phyloP scores from a whole-genome alignment of 2,329 filamentous ascomycete genomes.

The Ophiostoma sp. region DNA sequence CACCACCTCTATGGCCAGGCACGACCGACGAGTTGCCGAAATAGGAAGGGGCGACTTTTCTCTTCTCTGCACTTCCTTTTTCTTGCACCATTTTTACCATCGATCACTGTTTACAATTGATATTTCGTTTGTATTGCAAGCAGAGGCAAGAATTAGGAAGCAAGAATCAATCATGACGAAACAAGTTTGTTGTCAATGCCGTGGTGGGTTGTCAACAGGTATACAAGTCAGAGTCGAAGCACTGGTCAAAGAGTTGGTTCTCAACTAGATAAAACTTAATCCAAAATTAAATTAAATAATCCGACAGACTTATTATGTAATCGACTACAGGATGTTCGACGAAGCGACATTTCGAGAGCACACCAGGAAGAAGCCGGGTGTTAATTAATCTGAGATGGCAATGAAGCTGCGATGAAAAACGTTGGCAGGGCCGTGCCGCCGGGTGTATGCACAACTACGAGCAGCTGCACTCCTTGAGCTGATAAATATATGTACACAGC shows the following conservation, averaged over 20 bases:
- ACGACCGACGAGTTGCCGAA: conserved; percentile 2
- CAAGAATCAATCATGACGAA: neutral
- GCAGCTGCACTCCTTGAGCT: neutral
- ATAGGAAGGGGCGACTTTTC: neutral
- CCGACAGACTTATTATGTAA: neutral
- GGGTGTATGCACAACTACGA: neutral
- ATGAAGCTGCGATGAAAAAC: neutral
- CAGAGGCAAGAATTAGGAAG: neutral
- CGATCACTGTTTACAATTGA: neutral
- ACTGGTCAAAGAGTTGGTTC: neutral
- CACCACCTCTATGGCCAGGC: conserved; percentile 1
- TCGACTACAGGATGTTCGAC: neutral
- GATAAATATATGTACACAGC: neutral
- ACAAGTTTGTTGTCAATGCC: neutral
- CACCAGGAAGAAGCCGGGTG: too few relatives aligned
- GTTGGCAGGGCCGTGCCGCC: neutral
- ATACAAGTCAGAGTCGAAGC: neutral
- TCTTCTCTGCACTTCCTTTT: neutral
- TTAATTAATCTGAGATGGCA: neutral
- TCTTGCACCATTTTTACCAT: neutral
- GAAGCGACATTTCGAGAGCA: too few relatives aligned
- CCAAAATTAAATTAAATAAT: neutral
- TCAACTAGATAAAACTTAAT: neutral
- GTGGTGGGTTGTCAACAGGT: neutral
- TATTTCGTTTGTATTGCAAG: neutral